Conservation (phyloP, 768 basidiomycete genomes). For the Auriscalpium vulgare region DNA sequence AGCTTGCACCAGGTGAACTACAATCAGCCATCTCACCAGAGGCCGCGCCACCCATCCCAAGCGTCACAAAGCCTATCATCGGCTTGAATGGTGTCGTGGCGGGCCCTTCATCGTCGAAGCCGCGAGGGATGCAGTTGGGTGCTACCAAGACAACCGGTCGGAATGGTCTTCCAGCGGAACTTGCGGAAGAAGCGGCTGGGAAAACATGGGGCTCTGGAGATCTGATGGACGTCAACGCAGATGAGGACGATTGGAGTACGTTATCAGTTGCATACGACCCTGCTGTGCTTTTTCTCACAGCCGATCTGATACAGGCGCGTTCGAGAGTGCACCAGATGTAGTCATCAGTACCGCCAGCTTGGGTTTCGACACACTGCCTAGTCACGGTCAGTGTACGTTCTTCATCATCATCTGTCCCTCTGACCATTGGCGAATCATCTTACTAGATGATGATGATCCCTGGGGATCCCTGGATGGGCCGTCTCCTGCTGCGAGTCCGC, state of each 20-base stretch:
- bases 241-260: constrained; percentile 92
- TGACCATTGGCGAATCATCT: neutral
- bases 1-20: constrained; percentile 1
- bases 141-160: constrained; percentile 36
- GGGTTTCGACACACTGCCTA: constrained; percentile 16
- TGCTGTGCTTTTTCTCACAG: constrained; percentile 1
- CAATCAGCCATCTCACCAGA: constrained; percentile 2
- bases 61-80: constrained; percentile 1
- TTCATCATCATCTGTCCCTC: neutral
- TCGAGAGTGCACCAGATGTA: constrained; percentile 25
- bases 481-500: constrained; percentile 1
- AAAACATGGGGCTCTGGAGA: constrained; percentile 66
- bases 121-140: constrained; percentile 66
- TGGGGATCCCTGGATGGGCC: constrained; percentile 14
- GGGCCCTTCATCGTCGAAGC: constrained; percentile 25
- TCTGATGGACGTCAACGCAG: constrained; percentile 89
- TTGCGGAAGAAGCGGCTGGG: constrained; percentile 50
- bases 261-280: constrained; percentile 9
- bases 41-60: constrained; percentile 4
- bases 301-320: constrained; percentile 17
- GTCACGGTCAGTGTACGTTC: neutral
- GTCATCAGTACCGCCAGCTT: constrained; percentile 18
- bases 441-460: constrained; percentile 12
- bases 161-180: constrained; percentile 39
- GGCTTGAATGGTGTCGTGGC: neutral